phyloP scores from a whole-genome alignment of 768 basidiomycete genomes.

The Suillus tomentosus region DNA sequence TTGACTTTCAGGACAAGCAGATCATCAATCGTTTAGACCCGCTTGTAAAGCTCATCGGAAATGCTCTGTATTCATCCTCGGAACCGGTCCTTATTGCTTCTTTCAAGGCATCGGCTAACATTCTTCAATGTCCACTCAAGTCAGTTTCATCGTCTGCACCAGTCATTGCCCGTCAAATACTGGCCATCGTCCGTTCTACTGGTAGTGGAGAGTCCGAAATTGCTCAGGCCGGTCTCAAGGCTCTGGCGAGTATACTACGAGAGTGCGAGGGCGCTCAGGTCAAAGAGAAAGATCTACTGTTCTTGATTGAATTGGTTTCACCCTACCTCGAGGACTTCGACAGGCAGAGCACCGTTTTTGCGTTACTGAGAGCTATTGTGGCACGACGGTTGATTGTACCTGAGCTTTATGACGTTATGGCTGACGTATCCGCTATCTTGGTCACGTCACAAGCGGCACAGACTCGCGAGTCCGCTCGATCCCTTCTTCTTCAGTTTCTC shows the following conservation, averaged over 20 bases:
- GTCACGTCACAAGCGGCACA: constrained; percentile 90
- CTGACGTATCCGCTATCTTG: constrained; percentile 85
- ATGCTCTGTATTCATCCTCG: constrained; percentile 85
- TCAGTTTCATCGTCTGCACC: constrained; percentile 75
- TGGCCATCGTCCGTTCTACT: constrained; percentile 77
- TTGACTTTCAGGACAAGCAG: constrained; percentile 78
- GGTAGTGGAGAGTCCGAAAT: constrained; percentile 91
- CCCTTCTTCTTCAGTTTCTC: constrained; percentile 88
- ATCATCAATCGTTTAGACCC: constrained; percentile 83
- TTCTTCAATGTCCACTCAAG: constrained; percentile 83
- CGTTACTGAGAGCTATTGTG: constrained; percentile 88
- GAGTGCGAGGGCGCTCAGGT: constrained; percentile 80
- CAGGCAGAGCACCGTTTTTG: constrained; percentile 84
- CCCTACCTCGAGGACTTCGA: constrained; percentile 91
- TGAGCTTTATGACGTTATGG: constrained; percentile 98
- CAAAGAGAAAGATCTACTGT: constrained; percentile 87
- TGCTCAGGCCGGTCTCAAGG: constrained; percentile 85
- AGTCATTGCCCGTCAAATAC: constrained; percentile 79
- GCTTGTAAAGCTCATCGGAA: constrained; percentile 85
- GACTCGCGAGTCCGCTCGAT: constrained; percentile 90
- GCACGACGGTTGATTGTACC: constrained; percentile 90
- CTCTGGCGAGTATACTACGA: constrained; percentile 86
- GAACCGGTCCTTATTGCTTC: constrained; percentile 73
- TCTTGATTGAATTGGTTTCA: constrained; percentile 79
- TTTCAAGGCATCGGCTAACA: constrained; percentile 76